A percentile compares a stretch with the other conserved stretches of the same genome.
Evolutionary conservation across 2,329 filamentous ascomycete species (phyloP).

Genomic region (Plectosphaerella cucumerina): DNA sequence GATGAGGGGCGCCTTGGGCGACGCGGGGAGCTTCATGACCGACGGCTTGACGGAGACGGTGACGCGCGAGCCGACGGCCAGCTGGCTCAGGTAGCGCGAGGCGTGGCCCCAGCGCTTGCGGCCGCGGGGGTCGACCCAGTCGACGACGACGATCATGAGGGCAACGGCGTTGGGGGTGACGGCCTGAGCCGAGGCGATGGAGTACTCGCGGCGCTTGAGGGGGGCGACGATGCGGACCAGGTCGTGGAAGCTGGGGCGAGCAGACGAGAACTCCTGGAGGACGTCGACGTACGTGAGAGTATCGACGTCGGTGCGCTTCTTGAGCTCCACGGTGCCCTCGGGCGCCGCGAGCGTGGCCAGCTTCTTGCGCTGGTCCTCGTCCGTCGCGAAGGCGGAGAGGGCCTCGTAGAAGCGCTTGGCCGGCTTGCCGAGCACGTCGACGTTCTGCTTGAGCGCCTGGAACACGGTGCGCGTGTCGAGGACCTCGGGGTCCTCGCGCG

Average conservation of each 20-base stretch:
- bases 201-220: constrained; percentile 96
- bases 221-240: constrained; percentile 83
- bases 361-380: constrained; percentile 77
- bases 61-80: constrained; percentile 71
- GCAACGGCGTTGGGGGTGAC: constrained; percentile 87
- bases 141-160: constrained; percentile 94
- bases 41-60: constrained; percentile 96
- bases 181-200: constrained; percentile 95
- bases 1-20: constrained; percentile 88
- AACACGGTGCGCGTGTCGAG: constrained; percentile 88
- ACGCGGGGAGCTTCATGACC: constrained; percentile 95
- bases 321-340: constrained; percentile 85
- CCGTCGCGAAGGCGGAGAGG: constrained; percentile 78
- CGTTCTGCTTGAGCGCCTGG: constrained; percentile 85
- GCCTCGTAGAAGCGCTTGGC: constrained; percentile 98
- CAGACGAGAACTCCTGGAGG: constrained; percentile 83
- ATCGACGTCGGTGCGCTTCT: constrained; percentile 85
- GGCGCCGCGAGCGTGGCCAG: constrained; percentile 72
- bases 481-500: constrained; percentile 69
- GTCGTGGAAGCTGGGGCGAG: constrained; percentile 83
- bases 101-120: constrained; percentile 90
- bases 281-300: constrained; percentile 89
- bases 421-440: constrained; percentile 95
- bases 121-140: constrained; percentile 86
- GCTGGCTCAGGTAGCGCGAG: constrained; percentile 78